A percentile compares a stretch with the other conserved stretches of the same genome.
These are phyloP conservation scores for Ziziphus jujuba DNA, from an alignment of 306 rosid genomes.

Conservation along the genomic window DNA sequence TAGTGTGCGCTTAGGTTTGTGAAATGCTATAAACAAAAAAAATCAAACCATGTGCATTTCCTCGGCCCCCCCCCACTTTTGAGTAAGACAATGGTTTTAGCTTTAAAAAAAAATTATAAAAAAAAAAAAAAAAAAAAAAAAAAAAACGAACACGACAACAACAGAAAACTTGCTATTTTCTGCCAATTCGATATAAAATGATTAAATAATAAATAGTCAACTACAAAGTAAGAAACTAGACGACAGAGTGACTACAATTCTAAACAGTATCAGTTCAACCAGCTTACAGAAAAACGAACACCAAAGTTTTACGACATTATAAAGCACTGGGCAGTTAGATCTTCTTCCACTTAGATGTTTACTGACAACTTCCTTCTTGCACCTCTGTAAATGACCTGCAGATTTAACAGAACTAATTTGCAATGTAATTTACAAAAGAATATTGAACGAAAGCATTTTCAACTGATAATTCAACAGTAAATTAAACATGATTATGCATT, in stretches of 20 bases:
- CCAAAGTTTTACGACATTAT: neutral
- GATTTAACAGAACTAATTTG: neutral
- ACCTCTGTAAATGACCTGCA: conserved; percentile 5
- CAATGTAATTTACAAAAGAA: neutral
- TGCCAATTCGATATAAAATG: neutral
- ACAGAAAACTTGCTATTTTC: neutral
- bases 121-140: too few species aligned
- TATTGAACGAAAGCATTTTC: neutral
- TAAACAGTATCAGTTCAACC: neutral
- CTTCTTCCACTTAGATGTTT: neutral
- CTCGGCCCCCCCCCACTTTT: too few species aligned
- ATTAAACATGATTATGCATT: too few species aligned
- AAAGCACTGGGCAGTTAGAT: conserved; percentile 4
- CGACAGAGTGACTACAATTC: neutral
- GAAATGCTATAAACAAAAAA: too few species aligned
- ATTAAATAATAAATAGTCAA: too few species aligned
- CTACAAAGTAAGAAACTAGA: neutral
- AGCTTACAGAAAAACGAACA: neutral
- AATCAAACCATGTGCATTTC: too few species aligned
- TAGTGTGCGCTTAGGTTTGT: too few species aligned
- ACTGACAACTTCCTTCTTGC: conserved; percentile 3
- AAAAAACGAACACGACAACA: too few species aligned
- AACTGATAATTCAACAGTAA: too few species aligned
- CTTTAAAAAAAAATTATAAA: too few species aligned
- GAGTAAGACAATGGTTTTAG: too few species aligned